Conservation (phyloP, 1,139 yeast genomes). For the Kodamaea fungicola region DNA sequence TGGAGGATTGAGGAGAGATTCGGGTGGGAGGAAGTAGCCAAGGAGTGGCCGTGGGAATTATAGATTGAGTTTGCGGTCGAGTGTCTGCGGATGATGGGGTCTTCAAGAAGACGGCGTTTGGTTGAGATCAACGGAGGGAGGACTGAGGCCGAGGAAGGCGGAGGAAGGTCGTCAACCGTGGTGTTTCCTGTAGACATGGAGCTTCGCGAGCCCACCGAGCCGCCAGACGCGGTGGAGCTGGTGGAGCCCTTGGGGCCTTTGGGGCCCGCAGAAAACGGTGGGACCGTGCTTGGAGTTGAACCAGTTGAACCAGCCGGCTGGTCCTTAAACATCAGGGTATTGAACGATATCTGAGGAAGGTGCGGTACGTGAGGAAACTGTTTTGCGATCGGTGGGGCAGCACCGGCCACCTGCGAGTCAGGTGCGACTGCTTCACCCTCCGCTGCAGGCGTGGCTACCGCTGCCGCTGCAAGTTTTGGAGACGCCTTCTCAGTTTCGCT, state of each 20-base stretch:
- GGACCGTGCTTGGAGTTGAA: not conserved
- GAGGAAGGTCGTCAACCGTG: constrained; percentile 1
- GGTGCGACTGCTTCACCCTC: not conserved
- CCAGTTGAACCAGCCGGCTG: constrained; percentile 6
- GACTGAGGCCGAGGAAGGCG: constrained; percentile 6
- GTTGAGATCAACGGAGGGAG: constrained; percentile 14
- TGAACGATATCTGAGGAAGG: constrained; percentile 27
- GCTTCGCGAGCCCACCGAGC: not conserved
- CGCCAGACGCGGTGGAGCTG: not conserved
- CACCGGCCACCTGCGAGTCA: not conserved
- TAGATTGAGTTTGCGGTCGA: constrained; percentile 13
- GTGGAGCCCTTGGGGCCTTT: not conserved
- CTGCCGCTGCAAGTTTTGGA: not conserved
- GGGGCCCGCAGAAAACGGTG: not conserved
- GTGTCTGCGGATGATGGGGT: constrained; percentile 15
- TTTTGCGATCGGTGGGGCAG: not conserved
- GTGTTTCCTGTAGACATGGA: too few species aligned
- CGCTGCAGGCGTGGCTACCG: constrained; percentile 1
- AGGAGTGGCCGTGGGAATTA: constrained; percentile 6
- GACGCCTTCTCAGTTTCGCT: not conserved
- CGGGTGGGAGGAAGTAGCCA: constrained; percentile 11
- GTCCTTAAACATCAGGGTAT: constrained; percentile 38
- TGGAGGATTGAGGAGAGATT: constrained; percentile 9
- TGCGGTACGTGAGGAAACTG: constrained; percentile 13
- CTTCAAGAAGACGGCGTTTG: constrained; percentile 16